A percentile compares a stretch with the other conserved stretches of the same genome.
Evolutionary conservation across 2,329 filamentous ascomycete species (phyloP).

Genomic region (Karstenula rhodostoma): DNA sequence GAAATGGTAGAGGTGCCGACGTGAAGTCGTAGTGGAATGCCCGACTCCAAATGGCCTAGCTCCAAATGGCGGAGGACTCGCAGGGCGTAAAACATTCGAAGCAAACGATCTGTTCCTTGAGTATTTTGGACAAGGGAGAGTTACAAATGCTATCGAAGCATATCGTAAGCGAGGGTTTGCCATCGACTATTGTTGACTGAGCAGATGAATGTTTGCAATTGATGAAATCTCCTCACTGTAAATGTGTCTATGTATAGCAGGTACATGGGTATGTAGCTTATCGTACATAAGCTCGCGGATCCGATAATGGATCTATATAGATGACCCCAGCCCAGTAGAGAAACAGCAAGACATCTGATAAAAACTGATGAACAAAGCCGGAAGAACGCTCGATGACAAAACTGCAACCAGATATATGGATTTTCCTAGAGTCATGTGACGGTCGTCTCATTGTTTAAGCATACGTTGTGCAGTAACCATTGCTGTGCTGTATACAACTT

Average conservation of each 20-base stretch:
- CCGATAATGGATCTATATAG: background rate
- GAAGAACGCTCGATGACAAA: background rate
- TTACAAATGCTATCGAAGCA: no score
- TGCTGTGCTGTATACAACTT: background rate
- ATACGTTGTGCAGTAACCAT: background rate
- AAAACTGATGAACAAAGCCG: background rate
- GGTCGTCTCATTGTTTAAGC: background rate
- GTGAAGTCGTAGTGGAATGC: no score
- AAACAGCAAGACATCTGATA: background rate
- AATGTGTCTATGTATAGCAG: no score
- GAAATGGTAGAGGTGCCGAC: background rate
- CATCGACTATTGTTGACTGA: no score
- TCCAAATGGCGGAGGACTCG: no score
- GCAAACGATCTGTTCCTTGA: no score
- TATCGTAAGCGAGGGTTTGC: no score
- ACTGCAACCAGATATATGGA: background rate
- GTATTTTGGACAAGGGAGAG: no score
- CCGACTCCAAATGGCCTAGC: no score
- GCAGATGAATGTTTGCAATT: no score
- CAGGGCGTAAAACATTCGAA: no score
- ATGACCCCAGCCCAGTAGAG: background rate
- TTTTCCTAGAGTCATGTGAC: background rate
- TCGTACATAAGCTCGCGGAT: background rate
- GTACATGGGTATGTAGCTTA: background rate
- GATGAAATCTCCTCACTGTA: no score